Base-by-base conservation (phyloP, 179 eudicot genomes). In the Carnegiea gigantea region DNA sequence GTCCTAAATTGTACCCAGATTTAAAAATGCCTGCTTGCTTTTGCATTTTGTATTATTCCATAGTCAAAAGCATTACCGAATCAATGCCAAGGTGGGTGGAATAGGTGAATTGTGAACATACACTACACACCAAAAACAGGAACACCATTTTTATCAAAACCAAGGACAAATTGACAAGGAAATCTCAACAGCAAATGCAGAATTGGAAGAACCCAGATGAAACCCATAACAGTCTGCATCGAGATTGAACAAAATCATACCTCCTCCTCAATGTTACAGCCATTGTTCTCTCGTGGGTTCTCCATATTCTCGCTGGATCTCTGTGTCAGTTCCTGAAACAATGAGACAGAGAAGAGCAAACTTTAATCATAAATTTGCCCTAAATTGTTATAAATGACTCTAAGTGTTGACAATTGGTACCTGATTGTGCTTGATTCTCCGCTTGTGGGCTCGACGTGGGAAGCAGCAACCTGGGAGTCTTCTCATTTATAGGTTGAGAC, bases 251-350 rank as follows among this genome's bases (percentile, higher is more conserved):
- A 23, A 15, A 59, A 30, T 0, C 10, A 21, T 33, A 82, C 87
- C 85, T 70, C 62, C 21, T 76, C 81, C 73, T 81, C 73, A 73
- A 18, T 70, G 30, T 33, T 54, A 8, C 36, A 8, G 70, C 49
- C 84, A 65, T 65, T 87, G 83, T 80, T 81, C 60, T 68, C 59
- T 33, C 80, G 68, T 81, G 82, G 78, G 81, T 72, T 81, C 79
- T 88, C 90, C 93, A 89, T 89, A 77, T 44, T 75, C 70, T 82
- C 81, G 26, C 43, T 33, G 7, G 88, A 87, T 82, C 49, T 80
- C 86, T 87, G 20, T 48, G 43, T 17, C 23, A 76, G 76, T 74
- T 57, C 82, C 75, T 24, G 74, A 54, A 73, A 15, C 12, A 51
- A 18, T 23, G 23, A 40, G 33, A 24, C 38, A 75, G 79, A 46